A percentile compares a stretch with the other conserved stretches of the same genome.
phyloP scores from a whole-genome alignment of 352 stramenopile genomes.

The Phytophthora pinifolia region DNA sequence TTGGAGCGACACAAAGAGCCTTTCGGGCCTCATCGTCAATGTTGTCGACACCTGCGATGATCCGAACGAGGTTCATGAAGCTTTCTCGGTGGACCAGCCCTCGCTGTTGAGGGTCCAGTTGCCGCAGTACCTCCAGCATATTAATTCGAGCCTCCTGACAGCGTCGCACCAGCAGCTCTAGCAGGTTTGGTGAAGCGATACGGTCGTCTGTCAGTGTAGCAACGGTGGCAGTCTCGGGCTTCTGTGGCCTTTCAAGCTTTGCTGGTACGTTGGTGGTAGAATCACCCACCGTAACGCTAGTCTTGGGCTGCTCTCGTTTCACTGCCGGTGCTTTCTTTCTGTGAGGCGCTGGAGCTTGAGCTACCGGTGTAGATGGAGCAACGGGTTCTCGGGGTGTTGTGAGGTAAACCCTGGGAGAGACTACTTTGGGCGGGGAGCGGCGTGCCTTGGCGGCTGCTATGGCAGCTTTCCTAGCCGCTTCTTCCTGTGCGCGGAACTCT shows the following conservation, averaged over 20 bases:
- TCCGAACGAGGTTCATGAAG: conserved; percentile 26
- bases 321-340: conserved; percentile 18
- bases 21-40: conserved; percentile 7
- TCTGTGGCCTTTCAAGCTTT: neutral
- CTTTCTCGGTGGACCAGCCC: conserved; percentile 32
- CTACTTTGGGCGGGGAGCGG: conserved; percentile 26
- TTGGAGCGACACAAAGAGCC: conserved; percentile 17
- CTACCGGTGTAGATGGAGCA: conserved; percentile 16
- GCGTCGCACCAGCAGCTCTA: conserved; percentile 29
- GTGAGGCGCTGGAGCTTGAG: conserved; percentile 17
- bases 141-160: conserved; percentile 33
- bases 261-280: neutral
- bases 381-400: conserved; percentile 16
- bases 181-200: conserved; percentile 8
- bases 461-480: conserved; percentile 29
- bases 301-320: conserved; percentile 4
- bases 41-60: conserved; percentile 26
- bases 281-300: neutral
- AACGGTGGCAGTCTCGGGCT: conserved; percentile 25
- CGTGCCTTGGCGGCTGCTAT: conserved; percentile 38
- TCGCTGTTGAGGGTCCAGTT: conserved; percentile 30
- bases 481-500: conserved; percentile 18
- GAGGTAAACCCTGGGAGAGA: conserved; percentile 14
- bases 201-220: conserved; percentile 28
- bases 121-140: conserved; percentile 21